A percentile compares a stretch with the other conserved stretches of the same genome.
phyloP scores from a whole-genome alignment of 192 early-diverging fungal species.

The Mortierella hygrophila region DNA sequence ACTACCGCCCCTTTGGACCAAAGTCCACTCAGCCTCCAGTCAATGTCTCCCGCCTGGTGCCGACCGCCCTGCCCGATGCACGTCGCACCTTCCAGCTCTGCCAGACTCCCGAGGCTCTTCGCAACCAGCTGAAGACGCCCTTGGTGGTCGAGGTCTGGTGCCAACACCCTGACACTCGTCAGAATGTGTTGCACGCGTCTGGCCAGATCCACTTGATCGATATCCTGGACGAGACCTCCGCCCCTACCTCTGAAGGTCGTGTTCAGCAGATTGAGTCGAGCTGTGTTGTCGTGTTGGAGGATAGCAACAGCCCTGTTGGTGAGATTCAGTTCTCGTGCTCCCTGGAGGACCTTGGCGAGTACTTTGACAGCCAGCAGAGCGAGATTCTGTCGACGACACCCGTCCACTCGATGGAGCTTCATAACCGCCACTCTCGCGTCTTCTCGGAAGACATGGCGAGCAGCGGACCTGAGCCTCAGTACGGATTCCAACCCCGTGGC shows the following conservation, averaged over 20 bases:
- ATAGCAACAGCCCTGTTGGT: slow-evolving; percentile 30
- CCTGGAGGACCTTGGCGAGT: slow-evolving; percentile 53
- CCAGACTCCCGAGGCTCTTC: slow-evolving; percentile 49
- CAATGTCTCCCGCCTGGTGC: slow-evolving; percentile 33
- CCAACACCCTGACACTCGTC: slow-evolving; percentile 41
- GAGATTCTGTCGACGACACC: slow-evolving; percentile 53
- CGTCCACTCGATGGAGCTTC: slow-evolving; percentile 54
- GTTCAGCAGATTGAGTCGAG: slow-evolving; percentile 38
- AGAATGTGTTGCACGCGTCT: slow-evolving; percentile 42
- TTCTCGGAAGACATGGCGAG: slow-evolving; percentile 37
- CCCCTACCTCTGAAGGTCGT: slow-evolving; percentile 26
- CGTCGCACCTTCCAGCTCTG: slow-evolving; percentile 51
- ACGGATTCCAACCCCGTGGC: slow-evolving; percentile 38
- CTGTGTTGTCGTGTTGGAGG: slow-evolving; percentile 28
- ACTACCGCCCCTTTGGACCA: slow-evolving; percentile 53
- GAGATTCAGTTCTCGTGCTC: slow-evolving; percentile 52
- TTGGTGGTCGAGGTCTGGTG: slow-evolving; percentile 52
- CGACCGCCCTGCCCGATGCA: slow-evolving; percentile 29
- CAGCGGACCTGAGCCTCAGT: slow-evolving; percentile 43
- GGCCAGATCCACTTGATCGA: slow-evolving; percentile 51
- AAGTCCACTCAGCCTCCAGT: slow-evolving; percentile 51
- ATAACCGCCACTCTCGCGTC: slow-evolving; percentile 31
- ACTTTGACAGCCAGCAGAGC: slow-evolving; percentile 57
- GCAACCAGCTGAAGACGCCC: slow-evolving; percentile 49
- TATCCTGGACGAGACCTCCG: slow-evolving; percentile 29